Base-by-base conservation (phyloP, 1,139 yeast species). In the Martiniozyma asiatica region DNA sequence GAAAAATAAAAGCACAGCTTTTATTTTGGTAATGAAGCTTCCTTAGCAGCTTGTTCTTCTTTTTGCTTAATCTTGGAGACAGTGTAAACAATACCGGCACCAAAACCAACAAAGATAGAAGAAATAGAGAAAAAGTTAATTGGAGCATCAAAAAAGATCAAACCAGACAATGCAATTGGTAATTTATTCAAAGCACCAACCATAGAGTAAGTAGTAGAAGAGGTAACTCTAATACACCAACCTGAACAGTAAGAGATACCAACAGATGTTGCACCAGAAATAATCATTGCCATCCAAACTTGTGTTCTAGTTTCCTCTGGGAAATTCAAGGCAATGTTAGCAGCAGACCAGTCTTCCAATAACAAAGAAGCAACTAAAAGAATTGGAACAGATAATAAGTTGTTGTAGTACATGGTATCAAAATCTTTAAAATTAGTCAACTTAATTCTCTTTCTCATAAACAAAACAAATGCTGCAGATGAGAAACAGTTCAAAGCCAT, bases 161-260 rank as follows among this genome's bases (percentile, higher is more conserved):
- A 71, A 26, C 98, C 98, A 21, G 94, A 77, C 38, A 92, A 67
- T 15, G 98, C 98, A 51, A 92, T 84, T 50, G 98, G 98, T 51
- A 89, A 73, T 65, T 92, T 92, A 72, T 89, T 89, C 59, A 89
- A 73, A 33, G 98, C 98, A 54, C 98, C 98, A 41, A 89, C 97
- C 98, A 89, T 89, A 32, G 95, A 82, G 63, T 89, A 89, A 34
- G 98, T 89, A 36, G 98, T 89, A 20, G 97, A 85, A 13, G 96
- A 84, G 26, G 98, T 92, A 42, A 87, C 97, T 64, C 98, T 82
- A 40, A 89, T 94, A 72, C 98, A 89, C 98, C 98, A 89, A 39
- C 96, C 98, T 19, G 97, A 84, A 59, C 96, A 84, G 69, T 92
- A 89, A 27, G 97, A 85, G 53, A 92, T 89, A 59, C 94, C 96